Conservation (phyloP, 768 basidiomycete genomes). For the Boletales sp. region DNA sequence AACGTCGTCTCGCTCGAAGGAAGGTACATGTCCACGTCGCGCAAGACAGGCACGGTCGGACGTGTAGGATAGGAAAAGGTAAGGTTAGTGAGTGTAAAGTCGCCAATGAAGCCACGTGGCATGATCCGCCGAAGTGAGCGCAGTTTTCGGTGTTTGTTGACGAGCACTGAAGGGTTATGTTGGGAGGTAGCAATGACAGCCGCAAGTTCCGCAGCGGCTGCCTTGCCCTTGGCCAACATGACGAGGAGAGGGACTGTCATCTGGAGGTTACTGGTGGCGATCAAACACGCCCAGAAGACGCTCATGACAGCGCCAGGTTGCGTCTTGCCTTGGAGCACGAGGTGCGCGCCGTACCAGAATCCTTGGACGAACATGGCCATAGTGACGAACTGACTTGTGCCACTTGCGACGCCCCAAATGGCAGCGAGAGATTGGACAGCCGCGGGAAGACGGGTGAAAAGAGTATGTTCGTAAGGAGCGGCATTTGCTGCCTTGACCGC, state of each 20-base stretch:
- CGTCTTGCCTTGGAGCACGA: slow-evolving; percentile 75
- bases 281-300: slow-evolving; percentile 97
- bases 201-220: slow-evolving; percentile 27
- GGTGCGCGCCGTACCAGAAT: slow-evolving; percentile 92
- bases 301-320: slow-evolving; percentile 82
- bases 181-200: slow-evolving; percentile 29
- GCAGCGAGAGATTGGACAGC: slow-evolving; percentile 53
- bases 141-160: slow-evolving; percentile 10
- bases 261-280: slow-evolving; percentile 85
- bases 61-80: slow-evolving; percentile 75
- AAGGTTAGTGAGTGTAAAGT: slow-evolving; percentile 58
- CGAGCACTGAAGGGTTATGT: slow-evolving; percentile 30
- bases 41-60: slow-evolving; percentile 55
- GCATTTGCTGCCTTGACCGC: slow-evolving; percentile 96
- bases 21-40: slow-evolving; percentile 60
- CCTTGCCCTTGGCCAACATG: slow-evolving; percentile 62
- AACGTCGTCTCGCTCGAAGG: slow-evolving; percentile 73
- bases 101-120: slow-evolving; percentile 64
- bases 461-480: slow-evolving; percentile 48
- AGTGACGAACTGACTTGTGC: slow-evolving; percentile 73
- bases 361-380: slow-evolving; percentile 95
- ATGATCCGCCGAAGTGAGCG: slow-evolving; percentile 57
- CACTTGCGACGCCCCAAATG: slow-evolving; percentile 75
- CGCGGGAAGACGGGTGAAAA: slow-evolving; percentile 40
- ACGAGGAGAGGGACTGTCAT: slow-evolving; percentile 83